Conservation (phyloP, 495 filamentous ascomycete species). For the Penicillium robsamsonii region DNA sequence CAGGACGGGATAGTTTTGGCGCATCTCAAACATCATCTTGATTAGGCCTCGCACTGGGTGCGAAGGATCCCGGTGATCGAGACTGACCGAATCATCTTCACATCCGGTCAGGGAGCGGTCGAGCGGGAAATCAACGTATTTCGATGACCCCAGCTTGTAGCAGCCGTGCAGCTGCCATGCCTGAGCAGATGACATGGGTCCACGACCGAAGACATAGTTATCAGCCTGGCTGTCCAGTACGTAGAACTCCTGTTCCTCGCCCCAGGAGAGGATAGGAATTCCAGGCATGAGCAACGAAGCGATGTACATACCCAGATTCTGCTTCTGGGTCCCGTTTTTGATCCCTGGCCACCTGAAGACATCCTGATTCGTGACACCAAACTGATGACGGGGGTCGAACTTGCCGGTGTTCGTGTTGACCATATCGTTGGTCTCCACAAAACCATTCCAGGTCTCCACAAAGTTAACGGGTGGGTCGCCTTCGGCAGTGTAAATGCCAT, state of each 20-base stretch:
- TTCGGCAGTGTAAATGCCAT: conserved; percentile 40
- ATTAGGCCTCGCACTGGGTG: conserved; percentile 47
- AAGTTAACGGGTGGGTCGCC: conserved; percentile 42
- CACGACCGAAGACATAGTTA: conserved; percentile 50
- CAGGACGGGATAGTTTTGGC: conserved; percentile 44
- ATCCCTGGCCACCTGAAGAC: conserved; percentile 52
- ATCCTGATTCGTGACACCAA: conserved; percentile 51
- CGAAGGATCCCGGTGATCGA: conserved; percentile 53
- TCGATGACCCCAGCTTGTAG: conserved; percentile 43
- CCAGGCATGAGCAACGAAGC: conserved; percentile 47
- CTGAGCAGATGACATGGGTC: conserved; percentile 44
- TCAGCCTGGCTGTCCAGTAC: conserved; percentile 45
- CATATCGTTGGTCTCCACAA: conserved; percentile 45
- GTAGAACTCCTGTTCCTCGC: conserved; percentile 52
- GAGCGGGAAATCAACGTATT: conserved; percentile 43
- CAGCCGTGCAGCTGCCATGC: conserved; percentile 54
- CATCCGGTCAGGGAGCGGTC: conserved; percentile 43
- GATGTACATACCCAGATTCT: conserved; percentile 45
- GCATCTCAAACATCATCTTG: conserved; percentile 47
- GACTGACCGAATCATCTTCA: conserved; percentile 46
- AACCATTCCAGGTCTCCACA: conserved; percentile 38
- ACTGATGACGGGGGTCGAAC: conserved; percentile 51
- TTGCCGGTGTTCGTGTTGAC: conserved; percentile 48
- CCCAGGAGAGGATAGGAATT: conserved; percentile 47
- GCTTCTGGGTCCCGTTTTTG: conserved; percentile 45